A percentile compares a stretch with the other conserved stretches of the same genome.
phyloP scores from a whole-genome alignment of 495 filamentous ascomycete genomes.

The Gamarada debralockiae region DNA sequence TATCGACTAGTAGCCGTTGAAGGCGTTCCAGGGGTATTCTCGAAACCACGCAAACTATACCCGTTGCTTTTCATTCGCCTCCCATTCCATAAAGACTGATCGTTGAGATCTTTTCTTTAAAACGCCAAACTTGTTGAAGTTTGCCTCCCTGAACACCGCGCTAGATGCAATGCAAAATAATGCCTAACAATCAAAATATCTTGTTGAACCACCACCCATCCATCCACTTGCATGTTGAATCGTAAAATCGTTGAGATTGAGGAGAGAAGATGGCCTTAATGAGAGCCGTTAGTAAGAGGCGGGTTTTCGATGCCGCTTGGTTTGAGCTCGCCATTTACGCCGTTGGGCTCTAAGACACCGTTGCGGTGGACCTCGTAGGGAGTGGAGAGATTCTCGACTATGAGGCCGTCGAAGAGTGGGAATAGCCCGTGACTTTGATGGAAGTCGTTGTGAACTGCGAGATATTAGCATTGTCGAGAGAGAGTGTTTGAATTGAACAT shows the following conservation, averaged over 20 bases:
- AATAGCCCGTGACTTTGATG: constrained; percentile 74
- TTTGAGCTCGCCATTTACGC: constrained; percentile 3
- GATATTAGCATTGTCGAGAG: constrained; percentile 6
- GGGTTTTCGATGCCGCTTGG: constrained; percentile 14
- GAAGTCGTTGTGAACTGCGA: constrained; percentile 92
- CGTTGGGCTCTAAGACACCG: constrained; percentile 9
- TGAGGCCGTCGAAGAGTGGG: constrained; percentile 75
- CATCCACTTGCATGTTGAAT: constrained; percentile 25
- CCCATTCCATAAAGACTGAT: constrained; percentile 11
- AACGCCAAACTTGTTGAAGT: constrained; percentile 43
- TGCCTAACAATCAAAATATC: constrained; percentile 3
- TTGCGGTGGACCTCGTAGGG: constrained; percentile 25
- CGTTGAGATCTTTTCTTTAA: constrained; percentile 24
- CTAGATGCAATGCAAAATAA: constrained; percentile 23
- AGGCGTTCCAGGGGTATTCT: background rate
- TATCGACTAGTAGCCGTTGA: background rate
- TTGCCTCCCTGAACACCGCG: constrained; percentile 25
- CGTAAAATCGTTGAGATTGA: constrained; percentile 19
- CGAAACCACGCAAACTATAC: background rate
- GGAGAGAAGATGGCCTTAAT: background rate
- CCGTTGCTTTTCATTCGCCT: constrained; percentile 6
- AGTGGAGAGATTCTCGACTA: constrained; percentile 60
- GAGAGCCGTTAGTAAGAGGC: constrained; percentile 12
- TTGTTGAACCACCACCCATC: too few species aligned
- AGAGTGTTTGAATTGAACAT: constrained; percentile 28